phyloP scores from a whole-genome alignment of 768 basidiomycete genomes.

The Tricholoma bakamatsutake region DNA sequence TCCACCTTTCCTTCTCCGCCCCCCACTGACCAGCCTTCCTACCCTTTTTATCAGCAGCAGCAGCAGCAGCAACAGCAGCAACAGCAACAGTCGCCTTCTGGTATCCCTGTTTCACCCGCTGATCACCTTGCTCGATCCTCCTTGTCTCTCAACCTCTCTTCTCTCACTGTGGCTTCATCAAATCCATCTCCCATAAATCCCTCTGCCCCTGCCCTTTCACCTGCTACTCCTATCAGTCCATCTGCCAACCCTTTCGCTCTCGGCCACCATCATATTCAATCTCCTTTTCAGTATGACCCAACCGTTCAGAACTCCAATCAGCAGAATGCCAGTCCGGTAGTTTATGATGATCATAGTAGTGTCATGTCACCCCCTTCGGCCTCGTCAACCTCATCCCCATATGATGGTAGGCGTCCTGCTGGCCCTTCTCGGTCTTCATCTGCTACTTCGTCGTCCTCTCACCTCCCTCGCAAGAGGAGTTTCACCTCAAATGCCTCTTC shows the following conservation, averaged over 20 bases:
- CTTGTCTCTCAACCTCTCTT: slow-evolving; percentile 64
- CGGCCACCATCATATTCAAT: slow-evolving; percentile 32
- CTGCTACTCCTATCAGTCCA: slow-evolving; percentile 59
- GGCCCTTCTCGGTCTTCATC: slow-evolving; percentile 37
- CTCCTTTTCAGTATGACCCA: slow-evolving; percentile 50
- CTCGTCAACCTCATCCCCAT: slow-evolving; percentile 20
- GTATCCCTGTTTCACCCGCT: background rate
- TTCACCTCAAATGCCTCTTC: slow-evolving; percentile 43
- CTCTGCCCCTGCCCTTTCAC: slow-evolving; percentile 36
- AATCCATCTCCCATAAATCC: slow-evolving; percentile 59
- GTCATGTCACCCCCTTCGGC: slow-evolving; percentile 12
- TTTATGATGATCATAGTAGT: slow-evolving; percentile 23
- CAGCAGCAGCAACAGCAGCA: background rate
- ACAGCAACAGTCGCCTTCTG: background rate
- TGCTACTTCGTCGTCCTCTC: slow-evolving; percentile 47
- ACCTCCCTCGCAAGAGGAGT: slow-evolving; percentile 63
- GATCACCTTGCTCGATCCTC: slow-evolving; percentile 18
- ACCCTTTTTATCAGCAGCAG: background rate
- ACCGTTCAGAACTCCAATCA: slow-evolving; percentile 21
- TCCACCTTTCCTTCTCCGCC: background rate
- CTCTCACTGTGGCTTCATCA: slow-evolving; percentile 58
- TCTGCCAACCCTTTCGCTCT: slow-evolving; percentile 36
- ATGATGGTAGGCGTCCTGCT: slow-evolving; percentile 24
- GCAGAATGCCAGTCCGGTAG: slow-evolving; percentile 23
- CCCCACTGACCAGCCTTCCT: background rate